These are phyloP conservation scores for Boletus sp. DNA, from an alignment of 1,284 basidiomycete species.

Conservation along the genomic window DNA sequence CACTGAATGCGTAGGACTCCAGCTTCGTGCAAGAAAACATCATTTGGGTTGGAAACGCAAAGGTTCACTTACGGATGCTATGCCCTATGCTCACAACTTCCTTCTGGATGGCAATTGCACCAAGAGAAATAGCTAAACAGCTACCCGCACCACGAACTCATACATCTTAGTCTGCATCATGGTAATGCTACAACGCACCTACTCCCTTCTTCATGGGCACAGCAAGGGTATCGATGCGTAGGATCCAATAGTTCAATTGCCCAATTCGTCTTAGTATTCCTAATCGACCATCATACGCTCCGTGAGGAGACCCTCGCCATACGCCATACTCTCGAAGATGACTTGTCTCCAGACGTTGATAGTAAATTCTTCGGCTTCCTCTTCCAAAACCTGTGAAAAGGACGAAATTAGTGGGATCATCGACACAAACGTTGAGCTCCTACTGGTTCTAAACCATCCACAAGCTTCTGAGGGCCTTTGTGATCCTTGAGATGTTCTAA, in stretches of 20 bases:
- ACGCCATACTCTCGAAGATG: conserved; percentile 89
- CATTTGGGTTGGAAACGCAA: conserved; percentile 30
- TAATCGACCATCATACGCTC: conserved; percentile 77
- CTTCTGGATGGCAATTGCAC: conserved; percentile 14
- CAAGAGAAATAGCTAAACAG: conserved; percentile 22
- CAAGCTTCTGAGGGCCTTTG: conserved; percentile 77
- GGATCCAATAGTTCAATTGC: conserved; percentile 22
- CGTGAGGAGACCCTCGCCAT: conserved; percentile 80
- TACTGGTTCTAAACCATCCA: conserved; percentile 88
- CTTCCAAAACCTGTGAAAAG: conserved; percentile 76
- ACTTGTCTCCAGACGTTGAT: conserved; percentile 84
- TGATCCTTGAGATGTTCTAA: conserved; percentile 87
- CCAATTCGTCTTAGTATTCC: conserved; percentile 21
- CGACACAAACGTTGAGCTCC: conserved; percentile 39
- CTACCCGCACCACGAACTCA: conserved; percentile 25
- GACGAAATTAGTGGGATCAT: conserved; percentile 6
- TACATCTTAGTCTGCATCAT: conserved; percentile 36
- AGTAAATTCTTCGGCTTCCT: conserved; percentile 81
- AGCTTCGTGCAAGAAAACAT: conserved; percentile 37
- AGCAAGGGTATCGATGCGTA: conserved; percentile 35
- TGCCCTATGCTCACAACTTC: conserved; percentile 26
- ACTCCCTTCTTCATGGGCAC: conserved; percentile 37
- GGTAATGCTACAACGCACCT: conserved; percentile 47
- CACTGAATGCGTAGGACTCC: conserved; percentile 8
- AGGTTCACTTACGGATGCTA: conserved; percentile 38